A percentile compares a stretch with the other conserved stretches of the same genome.
phyloP scores from a whole-genome alignment of 2,329 filamentous ascomycete species.

The Arthrobotrys musiformis region DNA sequence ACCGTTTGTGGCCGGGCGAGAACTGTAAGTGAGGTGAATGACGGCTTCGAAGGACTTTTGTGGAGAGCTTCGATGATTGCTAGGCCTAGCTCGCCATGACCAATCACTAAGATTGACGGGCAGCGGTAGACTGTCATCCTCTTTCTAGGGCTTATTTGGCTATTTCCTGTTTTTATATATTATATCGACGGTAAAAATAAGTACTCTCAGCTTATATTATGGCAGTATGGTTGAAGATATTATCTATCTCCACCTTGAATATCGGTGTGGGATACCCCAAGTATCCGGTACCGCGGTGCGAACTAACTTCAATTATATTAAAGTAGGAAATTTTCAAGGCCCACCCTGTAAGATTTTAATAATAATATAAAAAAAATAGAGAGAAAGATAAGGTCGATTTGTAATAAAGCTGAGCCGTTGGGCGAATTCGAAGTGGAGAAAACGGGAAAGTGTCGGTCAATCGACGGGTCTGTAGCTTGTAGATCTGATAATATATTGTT shows the following conservation, averaged over 20 bases:
- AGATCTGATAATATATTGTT: background rate
- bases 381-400: too few species aligned
- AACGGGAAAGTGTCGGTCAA: too few species aligned
- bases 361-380: too few species aligned
- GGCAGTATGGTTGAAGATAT: background rate
- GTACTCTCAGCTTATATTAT: background rate
- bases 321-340: background rate
- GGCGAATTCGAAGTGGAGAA: too few species aligned
- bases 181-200: background rate
- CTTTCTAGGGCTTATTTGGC: background rate
- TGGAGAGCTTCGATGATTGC: slow-evolving; percentile 27
- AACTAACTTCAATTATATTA: background rate
- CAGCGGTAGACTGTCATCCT: slow-evolving; percentile 31
- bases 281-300: background rate
- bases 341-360: background rate
- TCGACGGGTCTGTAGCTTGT: too few species aligned
- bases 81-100: slow-evolving; percentile 46
- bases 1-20: slow-evolving; percentile 47
- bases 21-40: slow-evolving; percentile 40
- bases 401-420: too few species aligned
- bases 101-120: slow-evolving; percentile 47
- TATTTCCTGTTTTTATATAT: slow-evolving; percentile 9
- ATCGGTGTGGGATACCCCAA: background rate
- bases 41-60: slow-evolving; percentile 18
- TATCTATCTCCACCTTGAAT: background rate